Conservation (phyloP, 306 rosid genomes). For the Quercus parvula region DNA sequence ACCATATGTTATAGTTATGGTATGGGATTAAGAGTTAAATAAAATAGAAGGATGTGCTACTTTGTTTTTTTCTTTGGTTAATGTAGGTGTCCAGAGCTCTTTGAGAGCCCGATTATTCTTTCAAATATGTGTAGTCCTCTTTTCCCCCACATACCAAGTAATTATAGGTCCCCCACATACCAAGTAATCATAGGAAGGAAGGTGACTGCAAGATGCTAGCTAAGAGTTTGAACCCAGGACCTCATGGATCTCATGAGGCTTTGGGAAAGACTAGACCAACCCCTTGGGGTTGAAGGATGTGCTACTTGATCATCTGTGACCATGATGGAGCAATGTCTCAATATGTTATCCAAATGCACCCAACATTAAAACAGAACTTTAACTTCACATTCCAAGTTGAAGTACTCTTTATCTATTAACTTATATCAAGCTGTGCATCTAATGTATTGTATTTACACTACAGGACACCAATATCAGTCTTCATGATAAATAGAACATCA, state of each 20-base stretch:
- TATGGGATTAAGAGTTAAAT: not conserved
- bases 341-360: not conserved
- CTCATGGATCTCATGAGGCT: too few species aligned
- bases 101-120: too few species aligned
- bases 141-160: too few species aligned
- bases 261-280: too few species aligned
- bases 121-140: too few species aligned
- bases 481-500: slow-evolving; percentile 62
- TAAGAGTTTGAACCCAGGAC: too few species aligned
- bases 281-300: not conserved
- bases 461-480: slow-evolving; percentile 82
- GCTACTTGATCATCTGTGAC: not conserved
- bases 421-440: not conserved
- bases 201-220: too few species aligned
- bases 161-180: too few species aligned
- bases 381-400: not conserved
- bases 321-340: not conserved
- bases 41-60: not conserved
- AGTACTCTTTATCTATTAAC: not conserved
- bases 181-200: too few species aligned
- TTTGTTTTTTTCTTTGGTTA: too few species aligned
- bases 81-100: too few species aligned
- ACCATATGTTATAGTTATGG: too few species aligned
- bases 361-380: not conserved
- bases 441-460: slow-evolving; percentile 8